Evolutionary conservation across 2,329 filamentous ascomycete species (phyloP), one percentile per base, ranked within the genome.

Genomic region (Talaromyces funiculosus): DNA sequence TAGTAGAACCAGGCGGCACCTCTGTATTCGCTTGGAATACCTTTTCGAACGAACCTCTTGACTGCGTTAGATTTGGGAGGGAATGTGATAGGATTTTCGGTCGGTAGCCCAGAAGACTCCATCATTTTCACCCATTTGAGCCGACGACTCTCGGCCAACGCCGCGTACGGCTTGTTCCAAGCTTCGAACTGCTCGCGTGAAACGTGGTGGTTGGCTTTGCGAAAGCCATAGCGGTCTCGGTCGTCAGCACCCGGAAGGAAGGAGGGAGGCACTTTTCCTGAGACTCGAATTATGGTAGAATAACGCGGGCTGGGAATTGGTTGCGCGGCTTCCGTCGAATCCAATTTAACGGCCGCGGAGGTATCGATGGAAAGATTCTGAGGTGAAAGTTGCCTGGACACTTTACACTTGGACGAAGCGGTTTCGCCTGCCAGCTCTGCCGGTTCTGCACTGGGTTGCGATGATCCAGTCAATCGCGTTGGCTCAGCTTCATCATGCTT

Each of bases 1-100:
- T 97, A 97, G 77, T 90, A 97, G 74, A 96, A 97, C 93, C 93
- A 97, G 49, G 93, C 93, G 5, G 90, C 89, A n/a, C 93, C 93
- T 69, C 93, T 86, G 86, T 92, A 96, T 65, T 96, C 91, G 0
- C 92, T 90, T 3, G 93, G 93, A 54, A 97, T 93, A 16, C 93
- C 93, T 74, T 97, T 97, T 56, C 92, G 86, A 53, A 96, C 85
- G 71, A 94, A 97, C 18, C 92, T 84, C 76, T 95, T 96, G 45
- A 94, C 86, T 75, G 95, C 96, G 49, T 87, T 84, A 54, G 86
- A 90, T 57, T 87, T 88, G 1, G 88, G 83, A 0, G 93, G 93
- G 67, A 97, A 97, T 2, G 85, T 83, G 38, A 84, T 86, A 1
- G 91, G 92, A 3, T 84, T 78, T 47, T 87, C 84, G 4, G 86